Evolutionary conservation across 1,284 basidiomycete species (phyloP).

Genomic region (Anthracocystis panici-leucophaei): DNA sequence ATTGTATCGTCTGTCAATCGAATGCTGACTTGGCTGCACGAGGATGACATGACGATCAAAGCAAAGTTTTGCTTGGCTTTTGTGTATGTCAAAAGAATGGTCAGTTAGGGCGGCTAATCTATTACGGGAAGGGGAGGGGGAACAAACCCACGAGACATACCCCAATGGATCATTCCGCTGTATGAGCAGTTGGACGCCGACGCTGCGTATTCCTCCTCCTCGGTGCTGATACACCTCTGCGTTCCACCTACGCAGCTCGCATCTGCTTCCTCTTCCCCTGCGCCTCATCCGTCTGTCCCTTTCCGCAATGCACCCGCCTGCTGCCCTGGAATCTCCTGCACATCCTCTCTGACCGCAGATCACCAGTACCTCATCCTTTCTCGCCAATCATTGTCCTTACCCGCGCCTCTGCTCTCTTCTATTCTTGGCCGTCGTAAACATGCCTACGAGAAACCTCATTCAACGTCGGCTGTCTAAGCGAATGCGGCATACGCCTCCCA

Average conservation of each 20-base stretch:
- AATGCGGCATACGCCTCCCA: conserved; percentile 29
- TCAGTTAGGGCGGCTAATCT: not conserved
- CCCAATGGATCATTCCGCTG: conserved; percentile 35
- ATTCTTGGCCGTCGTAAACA: conserved; percentile 23
- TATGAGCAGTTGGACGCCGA: not conserved
- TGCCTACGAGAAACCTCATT: conserved; percentile 43
- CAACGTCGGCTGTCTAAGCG: conserved; percentile 46
- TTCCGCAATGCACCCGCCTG: conserved; percentile 48
- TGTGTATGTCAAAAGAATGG: not conserved
- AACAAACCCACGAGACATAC: conserved; percentile 24
- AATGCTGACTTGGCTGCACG: conserved; percentile 1
- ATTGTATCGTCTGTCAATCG: conserved; percentile 9
- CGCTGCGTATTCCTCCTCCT: conserved; percentile 7
- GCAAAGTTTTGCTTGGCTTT: not conserved
- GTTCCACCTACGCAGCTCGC: conserved; percentile 1
- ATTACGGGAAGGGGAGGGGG: not conserved
- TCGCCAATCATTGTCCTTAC: not conserved
- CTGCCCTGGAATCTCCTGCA: conserved; percentile 41
- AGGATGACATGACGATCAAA: not conserved
- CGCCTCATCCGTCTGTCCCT: conserved; percentile 1
- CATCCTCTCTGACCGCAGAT: conserved; percentile 10
- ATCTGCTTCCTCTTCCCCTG: conserved; percentile 4
- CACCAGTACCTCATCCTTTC: conserved; percentile 9
- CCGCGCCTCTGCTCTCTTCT: conserved; percentile 2
- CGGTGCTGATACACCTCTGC: not conserved